These are phyloP conservation scores for Phytophthora macrochlamydospora DNA, from an alignment of 352 stramenopile genomes.

Conservation along the genomic window DNA sequence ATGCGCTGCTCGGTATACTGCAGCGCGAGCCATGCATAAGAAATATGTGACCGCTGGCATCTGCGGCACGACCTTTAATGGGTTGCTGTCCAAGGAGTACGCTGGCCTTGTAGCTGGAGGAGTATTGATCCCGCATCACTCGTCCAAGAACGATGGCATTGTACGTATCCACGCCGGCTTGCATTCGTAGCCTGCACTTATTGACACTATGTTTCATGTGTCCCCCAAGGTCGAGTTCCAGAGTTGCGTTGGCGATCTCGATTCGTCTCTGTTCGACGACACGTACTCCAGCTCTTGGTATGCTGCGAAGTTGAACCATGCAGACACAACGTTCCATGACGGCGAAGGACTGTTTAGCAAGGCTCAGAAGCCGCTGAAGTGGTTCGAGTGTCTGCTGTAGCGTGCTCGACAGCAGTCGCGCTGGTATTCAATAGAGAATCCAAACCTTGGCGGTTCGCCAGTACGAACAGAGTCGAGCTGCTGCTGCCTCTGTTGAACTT, in stretches of 20 bases:
- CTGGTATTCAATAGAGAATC: not conserved
- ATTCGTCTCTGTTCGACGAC: slow-evolving; percentile 37
- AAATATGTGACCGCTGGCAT: slow-evolving; percentile 45
- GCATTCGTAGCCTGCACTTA: not conserved
- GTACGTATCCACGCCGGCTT: slow-evolving; percentile 25
- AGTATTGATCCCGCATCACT: slow-evolving; percentile 47
- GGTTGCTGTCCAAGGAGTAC: slow-evolving; percentile 46
- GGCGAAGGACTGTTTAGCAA: slow-evolving; percentile 55
- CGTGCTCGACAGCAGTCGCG: not conserved
- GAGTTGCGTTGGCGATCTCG: slow-evolving; percentile 50
- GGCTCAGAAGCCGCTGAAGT: slow-evolving; percentile 63
- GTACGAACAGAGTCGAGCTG: too few species aligned
- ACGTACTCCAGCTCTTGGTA: slow-evolving; percentile 52
- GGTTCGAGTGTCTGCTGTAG: slow-evolving; percentile 61
- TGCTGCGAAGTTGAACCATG: slow-evolving; percentile 62
- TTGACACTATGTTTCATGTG: slow-evolving; percentile 12
- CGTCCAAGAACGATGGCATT: slow-evolving; percentile 57
- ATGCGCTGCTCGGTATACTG: slow-evolving; percentile 35
- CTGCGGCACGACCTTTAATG: slow-evolving; percentile 46
- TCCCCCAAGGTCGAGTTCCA: slow-evolving; percentile 48
- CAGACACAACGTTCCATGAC: slow-evolving; percentile 61
- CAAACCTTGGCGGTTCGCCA: too few species aligned
- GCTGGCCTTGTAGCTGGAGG: slow-evolving; percentile 34
- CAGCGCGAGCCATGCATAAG: slow-evolving; percentile 34
- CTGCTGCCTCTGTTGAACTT: too few species aligned